phyloP scores from a whole-genome alignment of 768 basidiomycete genomes.

The Russula sp. region DNA sequence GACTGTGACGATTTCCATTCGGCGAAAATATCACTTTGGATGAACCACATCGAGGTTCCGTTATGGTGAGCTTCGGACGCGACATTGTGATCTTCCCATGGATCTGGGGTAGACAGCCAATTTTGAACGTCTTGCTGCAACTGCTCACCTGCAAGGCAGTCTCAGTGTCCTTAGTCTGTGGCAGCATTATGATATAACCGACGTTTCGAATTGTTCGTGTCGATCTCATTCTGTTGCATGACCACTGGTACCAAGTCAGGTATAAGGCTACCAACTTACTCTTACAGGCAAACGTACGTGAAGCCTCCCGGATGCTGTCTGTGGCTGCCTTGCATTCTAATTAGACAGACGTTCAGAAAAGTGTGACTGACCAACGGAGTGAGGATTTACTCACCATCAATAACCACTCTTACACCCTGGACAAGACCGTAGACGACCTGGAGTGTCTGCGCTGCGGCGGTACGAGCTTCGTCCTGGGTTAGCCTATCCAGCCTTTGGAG shows the following conservation, averaged over 20 bases:
- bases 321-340: background rate
- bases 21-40: background rate
- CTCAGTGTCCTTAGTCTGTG: background rate
- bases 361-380: background rate
- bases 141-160: background rate
- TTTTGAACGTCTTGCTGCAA: background rate
- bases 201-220: background rate
- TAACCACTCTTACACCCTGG: background rate
- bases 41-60: constrained; percentile 1
- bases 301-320: background rate
- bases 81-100: background rate
- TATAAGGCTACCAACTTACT: background rate
- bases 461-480: background rate
- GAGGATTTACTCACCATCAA: background rate
- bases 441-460: background rate
- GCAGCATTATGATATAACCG: background rate
- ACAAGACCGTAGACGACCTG: background rate
- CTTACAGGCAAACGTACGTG: background rate
- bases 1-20: constrained; percentile 2
- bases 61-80: background rate
- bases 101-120: background rate
- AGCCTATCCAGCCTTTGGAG: background rate
- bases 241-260: background rate
- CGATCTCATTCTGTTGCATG: background rate
- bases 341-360: background rate